phyloP scores from a whole-genome alignment of 2,329 filamentous ascomycete genomes.

The Botrytis byssoidea region DNA sequence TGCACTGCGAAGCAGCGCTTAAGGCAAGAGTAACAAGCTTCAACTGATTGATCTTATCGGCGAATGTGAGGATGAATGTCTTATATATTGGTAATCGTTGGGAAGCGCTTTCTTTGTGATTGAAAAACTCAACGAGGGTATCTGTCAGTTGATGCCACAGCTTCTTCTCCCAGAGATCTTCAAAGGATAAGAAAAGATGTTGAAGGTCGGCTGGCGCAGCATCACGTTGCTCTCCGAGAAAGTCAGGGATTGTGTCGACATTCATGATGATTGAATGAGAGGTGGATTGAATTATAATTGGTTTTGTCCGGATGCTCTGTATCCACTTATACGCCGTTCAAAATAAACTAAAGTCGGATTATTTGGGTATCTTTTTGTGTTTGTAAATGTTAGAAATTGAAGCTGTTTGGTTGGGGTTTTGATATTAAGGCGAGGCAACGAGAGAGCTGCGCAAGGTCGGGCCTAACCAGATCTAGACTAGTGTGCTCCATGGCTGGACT shows the following conservation, averaged over 20 bases:
- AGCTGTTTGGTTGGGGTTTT: slow-evolving; percentile 19
- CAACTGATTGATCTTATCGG: slow-evolving; percentile 98
- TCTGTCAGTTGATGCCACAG: slow-evolving; percentile 99
- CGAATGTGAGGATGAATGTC: slow-evolving; percentile 91
- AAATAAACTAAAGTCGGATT: not conserved
- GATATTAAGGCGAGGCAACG: slow-evolving; percentile 22
- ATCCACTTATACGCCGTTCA: not conserved
- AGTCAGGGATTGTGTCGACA: slow-evolving; percentile 83
- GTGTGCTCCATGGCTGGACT: slow-evolving; percentile 16
- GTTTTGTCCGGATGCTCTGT: not conserved
- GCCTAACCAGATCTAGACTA: slow-evolving; percentile 16
- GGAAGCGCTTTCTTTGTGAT: slow-evolving; percentile 71
- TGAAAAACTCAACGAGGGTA: slow-evolving; percentile 83
- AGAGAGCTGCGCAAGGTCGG: slow-evolving; percentile 22
- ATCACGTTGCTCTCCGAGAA: slow-evolving; percentile 87
- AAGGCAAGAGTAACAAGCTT: slow-evolving; percentile 92
- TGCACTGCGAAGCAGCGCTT: slow-evolving; percentile 81
- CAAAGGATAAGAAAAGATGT: slow-evolving; percentile 83
- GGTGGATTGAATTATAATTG: not conserved
- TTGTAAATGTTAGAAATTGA: slow-evolving; percentile 10
- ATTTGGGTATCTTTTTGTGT: slow-evolving; percentile 17
- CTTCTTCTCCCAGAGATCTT: slow-evolving; percentile 97
- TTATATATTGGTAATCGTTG: slow-evolving; percentile 91
- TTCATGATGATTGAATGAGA: slow-evolving; percentile 58
- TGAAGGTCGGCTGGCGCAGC: slow-evolving; percentile 84